Base-by-base conservation (phyloP, 306 rosid species). In the Dicorynia guianensis region DNA sequence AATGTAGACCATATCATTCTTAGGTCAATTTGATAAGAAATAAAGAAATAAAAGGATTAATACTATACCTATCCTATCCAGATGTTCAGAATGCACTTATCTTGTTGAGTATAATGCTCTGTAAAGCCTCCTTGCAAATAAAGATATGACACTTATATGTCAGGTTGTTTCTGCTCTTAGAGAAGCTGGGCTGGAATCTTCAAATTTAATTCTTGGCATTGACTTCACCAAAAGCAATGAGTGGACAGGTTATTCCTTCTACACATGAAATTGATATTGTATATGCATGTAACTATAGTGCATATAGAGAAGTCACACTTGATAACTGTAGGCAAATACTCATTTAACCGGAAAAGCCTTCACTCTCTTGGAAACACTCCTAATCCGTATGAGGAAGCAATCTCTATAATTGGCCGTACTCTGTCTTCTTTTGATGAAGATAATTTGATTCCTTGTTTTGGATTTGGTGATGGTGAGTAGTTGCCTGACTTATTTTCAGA, bases 221-320 rank as follows among this genome's bases (percentile, higher is more conserved):
- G 99, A 92, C 89, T 95, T 92, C 85, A 95, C 99, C 48, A 92
- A 95, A 85, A 95, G 99, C 89, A 95, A 95, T 76, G 99, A 95
- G 80, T 95, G 99, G 99, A 89, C 93, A 89, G 99, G 99, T 93
- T 48, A 70, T 65, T 81, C 67, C 63, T 80, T 80, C 54, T 30
- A 40, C 13, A 42, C 15, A n/a, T 65, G 35, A 11, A 67, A 25
- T 56, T 49, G 18, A 36, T 56, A 11, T 53, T 56, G 11, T 60
- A 19, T 30, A 33, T 61, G 38, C 9, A 59, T 69, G 71, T 54
- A 60, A 4, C 3, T 5, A 17, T 6, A 53, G 40, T 56, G 63
- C 33, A 69, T 36, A 66, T 34, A 54, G 49, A 49, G 40, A 71
- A 55, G 30, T 75, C 54, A 66, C 85, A 66, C 46, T 66, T 49